A percentile compares a stretch with the other conserved stretches of the same genome.
These are phyloP conservation scores for Lipomyces spencermartinsiae DNA, from an alignment of 805 yeast genomes.

Conservation along the genomic window DNA sequence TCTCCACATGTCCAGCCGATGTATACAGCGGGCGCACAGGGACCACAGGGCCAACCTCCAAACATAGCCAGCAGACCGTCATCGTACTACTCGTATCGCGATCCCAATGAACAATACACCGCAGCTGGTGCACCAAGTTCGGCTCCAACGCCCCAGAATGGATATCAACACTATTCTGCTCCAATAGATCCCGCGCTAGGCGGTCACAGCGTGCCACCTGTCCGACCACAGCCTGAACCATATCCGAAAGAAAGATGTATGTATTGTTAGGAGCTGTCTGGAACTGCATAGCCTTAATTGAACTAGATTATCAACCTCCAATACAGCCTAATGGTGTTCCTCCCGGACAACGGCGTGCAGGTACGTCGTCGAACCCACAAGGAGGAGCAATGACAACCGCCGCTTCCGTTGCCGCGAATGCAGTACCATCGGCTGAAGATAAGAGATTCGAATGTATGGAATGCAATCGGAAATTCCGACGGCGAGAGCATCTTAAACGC, in stretches of 20 bases:
- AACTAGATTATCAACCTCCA: conserved; percentile 21
- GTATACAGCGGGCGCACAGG: neutral
- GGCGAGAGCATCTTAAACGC: conserved; percentile 79
- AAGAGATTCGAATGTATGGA: conserved; percentile 60
- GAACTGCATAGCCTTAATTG: neutral
- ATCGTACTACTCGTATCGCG: conserved; percentile 14
- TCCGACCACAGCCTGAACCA: conserved; percentile 13
- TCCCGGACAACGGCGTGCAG: neutral
- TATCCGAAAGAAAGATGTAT: conserved; percentile 19
- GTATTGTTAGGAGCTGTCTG: conserved; percentile 7
- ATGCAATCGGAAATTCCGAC: conserved; percentile 69
- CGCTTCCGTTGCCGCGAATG: conserved; percentile 10
- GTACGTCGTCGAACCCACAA: neutral
- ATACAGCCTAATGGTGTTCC: conserved; percentile 12
- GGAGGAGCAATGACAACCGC: neutral
- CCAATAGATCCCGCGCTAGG: conserved; percentile 29
- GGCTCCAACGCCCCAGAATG: neutral
- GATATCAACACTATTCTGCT: conserved; percentile 16
- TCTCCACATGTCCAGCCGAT: neutral
- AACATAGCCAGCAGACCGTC: neutral
- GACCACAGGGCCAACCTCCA: neutral
- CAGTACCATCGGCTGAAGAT: conserved; percentile 22
- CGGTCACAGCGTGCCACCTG: conserved; percentile 9
- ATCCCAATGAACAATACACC: conserved; percentile 17
- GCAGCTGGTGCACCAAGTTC: conserved; percentile 10